Evolutionary conservation across 306 rosid species (phyloP), one percentile per base, ranked within the genome.

Genomic region (Pterocarpus macrocarpus): DNA sequence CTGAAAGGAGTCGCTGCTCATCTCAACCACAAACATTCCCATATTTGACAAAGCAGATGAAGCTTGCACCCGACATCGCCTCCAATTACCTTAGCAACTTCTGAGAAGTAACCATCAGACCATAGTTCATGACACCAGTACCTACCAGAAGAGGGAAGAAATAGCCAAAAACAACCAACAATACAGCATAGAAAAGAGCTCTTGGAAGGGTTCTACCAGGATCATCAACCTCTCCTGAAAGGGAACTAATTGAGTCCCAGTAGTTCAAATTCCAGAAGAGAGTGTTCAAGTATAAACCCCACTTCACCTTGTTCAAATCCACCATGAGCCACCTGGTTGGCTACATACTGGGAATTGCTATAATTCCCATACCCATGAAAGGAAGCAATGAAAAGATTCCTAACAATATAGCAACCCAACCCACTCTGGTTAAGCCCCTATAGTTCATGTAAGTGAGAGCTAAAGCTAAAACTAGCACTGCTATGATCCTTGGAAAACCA

Each of bases 211-310:
- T 88, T 78, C 41, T 80, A 57, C 85, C 79, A 5, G 93, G 94
- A 64, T 89, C 73, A 65, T 90, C 85, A 44, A 88, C 92, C 61
- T 92, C 95, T 30, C 97, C 92, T 0, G 93, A 71, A 64, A 92
- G 88, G 6, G 92, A 89, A 82, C 95, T 92, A 15, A 90, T 72
- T 4, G 91, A 87, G 71, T 90, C 97, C 97, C 92, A 89, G 11
- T 87, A 92, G 82, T 90, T 92, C 56, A 90, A 87, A 83, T 92
- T 92, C 93, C 97, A 89, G 64, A 92, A 92, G 32, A 92, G 83
- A 4, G 88, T 88, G 80, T 90, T 92, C 56, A 92, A 78, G 62
- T 90, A 92, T 71, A 89, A 78, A 74, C 84, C 84, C 95, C 93
- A 86, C n/a, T 87, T 65, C 63, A 89, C 88, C 11, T 71, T 81